phyloP scores from a whole-genome alignment of 164 flowering plant species.

The Aristolochia fimbriata region DNA sequence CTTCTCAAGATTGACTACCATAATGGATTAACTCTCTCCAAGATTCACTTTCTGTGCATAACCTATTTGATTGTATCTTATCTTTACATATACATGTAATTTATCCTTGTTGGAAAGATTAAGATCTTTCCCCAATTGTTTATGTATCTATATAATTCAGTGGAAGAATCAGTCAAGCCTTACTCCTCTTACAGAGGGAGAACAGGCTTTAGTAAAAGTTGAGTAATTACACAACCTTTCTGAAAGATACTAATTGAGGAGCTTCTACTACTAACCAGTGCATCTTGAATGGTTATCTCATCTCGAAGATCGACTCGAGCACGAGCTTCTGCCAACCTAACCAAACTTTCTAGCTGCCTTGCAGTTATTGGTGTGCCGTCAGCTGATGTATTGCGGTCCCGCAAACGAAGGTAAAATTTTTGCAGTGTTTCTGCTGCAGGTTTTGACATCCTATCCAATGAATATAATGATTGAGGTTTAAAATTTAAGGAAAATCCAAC shows the following conservation, averaged over 20 bases:
- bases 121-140: too few species aligned
- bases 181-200: too few species aligned
- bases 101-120: too few species aligned
- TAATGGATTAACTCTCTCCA: too few species aligned
- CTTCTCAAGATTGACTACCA: too few species aligned
- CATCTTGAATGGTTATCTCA: constrained; percentile 92
- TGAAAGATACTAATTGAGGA: background rate
- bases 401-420: constrained; percentile 68
- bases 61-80: too few species aligned
- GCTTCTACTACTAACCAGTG: constrained; percentile 44
- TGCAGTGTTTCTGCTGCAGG: constrained; percentile 89
- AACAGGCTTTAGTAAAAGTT: too few species aligned
- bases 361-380: constrained; percentile 98
- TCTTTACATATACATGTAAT: too few species aligned
- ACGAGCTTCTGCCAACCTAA: constrained; percentile 94
- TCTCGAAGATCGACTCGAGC: constrained; percentile 89
- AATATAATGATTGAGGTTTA: background rate
- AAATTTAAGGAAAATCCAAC: background rate
- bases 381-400: constrained; percentile 78
- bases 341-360: constrained; percentile 92
- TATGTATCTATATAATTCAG: too few species aligned
- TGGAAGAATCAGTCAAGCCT: too few species aligned
- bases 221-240: too few species aligned
- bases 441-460: constrained; percentile 61
- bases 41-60: too few species aligned